Percentiles rank a stretch among this genome's conserved stretches.
phyloP scores from a whole-genome alignment of 352 stramenopile genomes.

The Phytophthora palmivora region DNA sequence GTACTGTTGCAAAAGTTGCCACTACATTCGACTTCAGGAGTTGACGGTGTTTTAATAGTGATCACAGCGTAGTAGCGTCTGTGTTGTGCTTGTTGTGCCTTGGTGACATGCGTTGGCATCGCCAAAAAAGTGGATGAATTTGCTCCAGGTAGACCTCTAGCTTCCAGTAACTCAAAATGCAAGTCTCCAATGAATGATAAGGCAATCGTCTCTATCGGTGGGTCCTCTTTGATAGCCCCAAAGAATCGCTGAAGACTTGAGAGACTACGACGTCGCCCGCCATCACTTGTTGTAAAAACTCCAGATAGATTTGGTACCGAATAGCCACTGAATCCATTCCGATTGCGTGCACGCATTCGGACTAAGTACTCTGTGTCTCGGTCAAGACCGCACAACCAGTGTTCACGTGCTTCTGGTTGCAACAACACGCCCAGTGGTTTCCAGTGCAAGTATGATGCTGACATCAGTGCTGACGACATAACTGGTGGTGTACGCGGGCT shows the following conservation, averaged over 20 bases:
- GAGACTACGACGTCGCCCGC: slow-evolving; percentile 15
- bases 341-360: slow-evolving; percentile 62
- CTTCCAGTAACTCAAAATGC: slow-evolving; percentile 67
- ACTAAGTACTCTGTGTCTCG: slow-evolving; percentile 67
- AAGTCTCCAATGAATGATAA: slow-evolving; percentile 66
- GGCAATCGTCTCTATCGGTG: slow-evolving; percentile 28
- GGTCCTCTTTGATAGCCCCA: slow-evolving; percentile 27
- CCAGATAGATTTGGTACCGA: slow-evolving; percentile 51
- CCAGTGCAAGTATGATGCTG: slow-evolving; percentile 59
- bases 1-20: slow-evolving; percentile 1
- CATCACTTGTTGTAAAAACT: slow-evolving; percentile 54
- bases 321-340: slow-evolving; percentile 71
- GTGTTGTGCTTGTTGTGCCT: not conserved
- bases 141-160: slow-evolving; percentile 26
- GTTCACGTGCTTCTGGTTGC: slow-evolving; percentile 54
- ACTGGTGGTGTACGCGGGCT: slow-evolving; percentile 27
- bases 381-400: slow-evolving; percentile 66
- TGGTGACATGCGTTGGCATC: not conserved
- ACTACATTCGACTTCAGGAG: slow-evolving; percentile 15
- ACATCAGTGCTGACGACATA: slow-evolving; percentile 35
- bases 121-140: not conserved
- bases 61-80: slow-evolving; percentile 36
- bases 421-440: slow-evolving; percentile 54
- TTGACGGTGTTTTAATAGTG: slow-evolving; percentile 36
- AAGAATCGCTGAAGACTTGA: slow-evolving; percentile 42